Evolutionary conservation across 495 filamentous ascomycete species (phyloP).

Genomic region (Aspergillus avenaceus): DNA sequence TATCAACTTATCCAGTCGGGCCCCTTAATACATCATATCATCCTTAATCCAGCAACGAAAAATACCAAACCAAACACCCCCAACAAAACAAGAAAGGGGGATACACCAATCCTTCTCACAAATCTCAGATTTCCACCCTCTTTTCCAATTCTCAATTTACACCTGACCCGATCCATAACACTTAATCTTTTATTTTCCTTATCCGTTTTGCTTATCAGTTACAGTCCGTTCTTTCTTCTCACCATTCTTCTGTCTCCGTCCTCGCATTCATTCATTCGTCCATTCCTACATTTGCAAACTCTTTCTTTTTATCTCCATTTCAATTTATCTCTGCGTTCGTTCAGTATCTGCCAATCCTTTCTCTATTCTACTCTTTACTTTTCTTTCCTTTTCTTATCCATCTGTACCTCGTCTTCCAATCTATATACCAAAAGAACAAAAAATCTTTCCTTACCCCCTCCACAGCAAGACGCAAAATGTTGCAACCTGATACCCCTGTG

Average conservation of each 20-base stretch:
- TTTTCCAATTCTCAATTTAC: too few species aligned
- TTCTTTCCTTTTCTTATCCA: not conserved
- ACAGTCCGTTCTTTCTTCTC: too few species aligned
- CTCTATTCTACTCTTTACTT: not conserved
- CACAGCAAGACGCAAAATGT: not conserved
- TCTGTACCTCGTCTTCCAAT: not conserved
- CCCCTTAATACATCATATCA: not conserved
- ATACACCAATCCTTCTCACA: too few species aligned
- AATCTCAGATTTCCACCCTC: too few species aligned
- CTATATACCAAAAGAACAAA: constrained; percentile 4
- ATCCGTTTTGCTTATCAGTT: too few species aligned
- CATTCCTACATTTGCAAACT: too few species aligned
- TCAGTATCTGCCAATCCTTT: not conserved
- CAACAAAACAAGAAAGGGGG: too few species aligned
- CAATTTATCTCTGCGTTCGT: not conserved
- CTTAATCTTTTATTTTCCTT: too few species aligned
- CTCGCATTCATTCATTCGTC: too few species aligned
- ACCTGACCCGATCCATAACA: too few species aligned
- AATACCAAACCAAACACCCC: not conserved
- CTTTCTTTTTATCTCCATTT: too few species aligned
- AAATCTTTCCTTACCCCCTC: too few species aligned
- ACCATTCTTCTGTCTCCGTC: not conserved
- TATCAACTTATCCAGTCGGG: not conserved
- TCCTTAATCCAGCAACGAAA: not conserved
- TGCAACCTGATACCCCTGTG: constrained; percentile 9